Evolutionary conservation across 2,329 filamentous ascomycete species (phyloP).

Genomic region (Gyromitra esculenta): DNA sequence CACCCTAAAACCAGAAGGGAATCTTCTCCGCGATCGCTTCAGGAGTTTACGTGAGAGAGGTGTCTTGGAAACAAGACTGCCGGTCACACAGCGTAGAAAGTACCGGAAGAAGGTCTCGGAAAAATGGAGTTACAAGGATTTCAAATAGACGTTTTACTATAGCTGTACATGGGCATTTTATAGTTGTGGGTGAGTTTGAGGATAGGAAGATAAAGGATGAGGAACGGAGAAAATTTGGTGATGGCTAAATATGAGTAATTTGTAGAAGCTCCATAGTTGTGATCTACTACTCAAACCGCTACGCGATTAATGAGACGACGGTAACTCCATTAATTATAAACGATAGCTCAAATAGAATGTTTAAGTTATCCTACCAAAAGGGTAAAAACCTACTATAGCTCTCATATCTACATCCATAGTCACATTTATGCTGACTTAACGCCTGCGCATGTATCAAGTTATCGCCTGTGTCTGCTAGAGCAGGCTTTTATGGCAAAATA

Average conservation of each 20-base stretch:
- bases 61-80: slow-evolving; percentile 84
- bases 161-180: neutral
- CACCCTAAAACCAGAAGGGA: slow-evolving; percentile 92
- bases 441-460: no score
- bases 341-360: no score
- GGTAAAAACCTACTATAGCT: no score
- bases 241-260: neutral
- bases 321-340: neutral
- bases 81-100: slow-evolving; percentile 83
- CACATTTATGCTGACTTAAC: no score
- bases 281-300: neutral
- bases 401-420: no score
- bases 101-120: slow-evolving; percentile 82
- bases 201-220: neutral
- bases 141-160: slow-evolving; percentile 62
- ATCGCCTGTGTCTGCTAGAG: no score
- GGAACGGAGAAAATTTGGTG: neutral
- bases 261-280: neutral
- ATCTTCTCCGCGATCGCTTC: slow-evolving; percentile 90
- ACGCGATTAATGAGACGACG: neutral
- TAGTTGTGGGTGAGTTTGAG: neutral
- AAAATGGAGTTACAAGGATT: slow-evolving; percentile 99
- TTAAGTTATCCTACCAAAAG: no score
- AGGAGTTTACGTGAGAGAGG: slow-evolving; percentile 86
- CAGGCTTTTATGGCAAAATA: no score